A percentile compares a stretch with the other conserved stretches of the same genome.
These are phyloP conservation scores for Fusarium floridanum DNA, from an alignment of 2,329 filamentous ascomycete genomes.

Conservation along the genomic window DNA sequence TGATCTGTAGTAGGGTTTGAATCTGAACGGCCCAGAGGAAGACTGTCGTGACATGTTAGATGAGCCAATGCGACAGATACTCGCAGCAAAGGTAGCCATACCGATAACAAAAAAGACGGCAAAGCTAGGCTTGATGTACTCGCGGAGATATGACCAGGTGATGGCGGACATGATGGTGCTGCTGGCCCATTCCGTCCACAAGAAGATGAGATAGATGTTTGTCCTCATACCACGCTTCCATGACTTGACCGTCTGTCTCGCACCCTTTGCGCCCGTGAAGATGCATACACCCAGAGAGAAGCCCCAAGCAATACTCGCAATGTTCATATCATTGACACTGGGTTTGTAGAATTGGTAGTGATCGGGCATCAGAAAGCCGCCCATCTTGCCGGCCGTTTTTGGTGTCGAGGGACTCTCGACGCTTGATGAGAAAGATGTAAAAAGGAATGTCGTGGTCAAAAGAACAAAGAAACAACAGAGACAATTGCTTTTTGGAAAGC, in stretches of 20 bases:
- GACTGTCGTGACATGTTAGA: conserved; percentile 21
- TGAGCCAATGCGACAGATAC: too few species aligned
- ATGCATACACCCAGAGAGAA: conserved; percentile 46
- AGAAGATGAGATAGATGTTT: conserved; percentile 42
- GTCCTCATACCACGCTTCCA: conserved; percentile 44
- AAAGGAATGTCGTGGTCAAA: conserved; percentile 22
- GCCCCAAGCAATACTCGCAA: conserved; percentile 47
- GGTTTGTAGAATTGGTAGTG: conserved; percentile 36
- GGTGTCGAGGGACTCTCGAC: not conserved
- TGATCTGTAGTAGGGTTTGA: conserved; percentile 66
- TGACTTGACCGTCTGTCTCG: conserved; percentile 41
- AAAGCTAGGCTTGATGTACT: conserved; percentile 44
- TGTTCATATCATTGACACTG: conserved; percentile 44
- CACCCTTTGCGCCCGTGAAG: conserved; percentile 43
- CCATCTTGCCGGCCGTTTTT: conserved; percentile 24
- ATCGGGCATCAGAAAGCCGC: conserved; percentile 40
- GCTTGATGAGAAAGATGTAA: not conserved
- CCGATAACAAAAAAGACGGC: conserved; percentile 43
- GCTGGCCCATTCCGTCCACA: conserved; percentile 43
- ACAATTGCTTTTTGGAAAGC: not conserved
- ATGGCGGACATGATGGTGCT: conserved; percentile 46
- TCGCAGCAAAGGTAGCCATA: conserved; percentile 11
- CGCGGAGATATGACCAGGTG: conserved; percentile 44
- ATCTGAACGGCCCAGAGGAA: conserved; percentile 59
- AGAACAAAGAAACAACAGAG: conserved; percentile 7